Evolutionary conservation across 169 alveolate species (phyloP), one percentile per base, ranked within the genome.

Genomic region (Eimeria mitis): DNA sequence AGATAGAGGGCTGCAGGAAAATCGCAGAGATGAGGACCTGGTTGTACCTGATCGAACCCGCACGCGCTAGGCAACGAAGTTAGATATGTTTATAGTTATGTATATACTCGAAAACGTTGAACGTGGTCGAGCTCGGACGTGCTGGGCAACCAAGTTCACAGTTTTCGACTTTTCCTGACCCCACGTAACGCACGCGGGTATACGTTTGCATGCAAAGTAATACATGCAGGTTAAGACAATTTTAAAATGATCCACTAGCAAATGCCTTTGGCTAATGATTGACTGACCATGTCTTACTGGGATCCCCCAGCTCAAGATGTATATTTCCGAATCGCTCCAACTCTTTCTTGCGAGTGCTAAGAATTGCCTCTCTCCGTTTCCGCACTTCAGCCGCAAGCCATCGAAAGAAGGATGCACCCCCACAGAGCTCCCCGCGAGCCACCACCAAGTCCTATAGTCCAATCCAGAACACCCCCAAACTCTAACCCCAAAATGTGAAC

Each of bases 391-490:
- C 79, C 23, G 78, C 81, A 34, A 59, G 40, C 92, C 92, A 85
- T 34, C 92, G 92, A 61, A 85, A 85, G 49, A 85, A 85, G 8
- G 92, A 85, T 14, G 92, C 92, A 23, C 92, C 92, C 28, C 81
- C 92, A 21, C 92, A 85, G 65, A 85, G 79, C 81, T 61, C 79
- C 25, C 81, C 47, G 28, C 92, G 92, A 8, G 92, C 79, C 34
- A 85, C 65, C 31, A 63, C 44, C 40, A 85, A 42, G 71, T 61
- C 92, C 92, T 85, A 76, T 7, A 44, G 25, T 37, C 2, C 52
- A 70, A 31, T 37, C 52, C 79, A 70, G 52, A 34, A 4, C 49
- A 70, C 14, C 52, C 52, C 54, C 47, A 44, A 78, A 7, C 87
- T 19, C 63, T 14, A 42, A 23, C 44, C 47, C 89, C 65, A 25